Evolutionary conservation across 176 grass and related monocot species (phyloP).

Genomic region (Ensete glaucum): DNA sequence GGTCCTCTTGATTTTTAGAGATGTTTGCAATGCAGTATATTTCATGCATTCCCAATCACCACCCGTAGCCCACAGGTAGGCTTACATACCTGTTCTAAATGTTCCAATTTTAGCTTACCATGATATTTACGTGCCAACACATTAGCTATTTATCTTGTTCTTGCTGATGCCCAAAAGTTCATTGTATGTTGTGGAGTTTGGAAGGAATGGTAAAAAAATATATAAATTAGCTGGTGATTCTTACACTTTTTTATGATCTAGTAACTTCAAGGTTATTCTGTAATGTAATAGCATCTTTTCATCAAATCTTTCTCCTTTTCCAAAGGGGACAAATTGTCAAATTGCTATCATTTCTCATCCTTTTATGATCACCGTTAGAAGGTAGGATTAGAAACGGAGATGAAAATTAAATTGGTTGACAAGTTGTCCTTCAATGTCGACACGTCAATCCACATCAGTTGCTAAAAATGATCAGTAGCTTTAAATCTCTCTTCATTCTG

Average conservation of each 20-base stretch:
- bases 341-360: no score
- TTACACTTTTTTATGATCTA: background rate
- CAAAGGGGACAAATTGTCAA: no score
- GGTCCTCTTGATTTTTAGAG: slow-evolving; percentile 56
- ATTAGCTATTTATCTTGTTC: background rate
- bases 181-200: background rate
- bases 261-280: background rate
- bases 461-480: background rate
- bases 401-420: no score
- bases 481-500: background rate
- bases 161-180: background rate
- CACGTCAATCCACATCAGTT: no score
- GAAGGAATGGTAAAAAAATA: background rate
- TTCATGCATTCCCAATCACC: slow-evolving; percentile 83
- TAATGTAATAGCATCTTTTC: background rate
- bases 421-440: no score
- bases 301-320: background rate
- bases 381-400: no score
- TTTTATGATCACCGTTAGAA: no score
- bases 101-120: background rate
- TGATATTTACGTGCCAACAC: background rate
- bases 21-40: slow-evolving; percentile 78
- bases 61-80: slow-evolving; percentile 72
- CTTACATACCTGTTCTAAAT: background rate
- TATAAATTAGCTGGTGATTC: background rate